Percentiles rank a stretch among this genome's conserved stretches.
phyloP scores from a whole-genome alignment of 2,329 filamentous ascomycete genomes.

The Cladophialophora bantiana region DNA sequence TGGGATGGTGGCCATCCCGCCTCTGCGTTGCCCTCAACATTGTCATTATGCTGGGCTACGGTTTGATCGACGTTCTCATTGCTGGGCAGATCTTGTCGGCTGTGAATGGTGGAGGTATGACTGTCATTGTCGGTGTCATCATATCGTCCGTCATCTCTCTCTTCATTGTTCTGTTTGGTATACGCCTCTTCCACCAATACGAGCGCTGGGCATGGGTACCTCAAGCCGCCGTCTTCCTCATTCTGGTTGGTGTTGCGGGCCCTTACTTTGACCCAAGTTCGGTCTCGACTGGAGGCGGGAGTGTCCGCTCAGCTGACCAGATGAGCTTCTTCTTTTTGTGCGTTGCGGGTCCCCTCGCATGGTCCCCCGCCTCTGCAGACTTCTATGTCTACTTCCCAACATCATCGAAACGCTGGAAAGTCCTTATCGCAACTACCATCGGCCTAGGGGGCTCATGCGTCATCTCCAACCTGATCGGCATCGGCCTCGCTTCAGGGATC shows the following conservation, averaged over 20 bases:
- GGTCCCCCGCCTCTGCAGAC: neutral
- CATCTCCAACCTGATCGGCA: neutral
- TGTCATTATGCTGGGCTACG: conserved; percentile 53
- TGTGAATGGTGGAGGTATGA: conserved; percentile 48
- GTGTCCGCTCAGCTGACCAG: too few relatives aligned
- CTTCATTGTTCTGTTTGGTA: conserved; percentile 50
- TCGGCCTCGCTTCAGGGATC: neutral
- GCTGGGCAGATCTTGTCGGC: conserved; percentile 53
- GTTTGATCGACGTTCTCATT: conserved; percentile 52
- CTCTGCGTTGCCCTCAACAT: conserved; percentile 51
- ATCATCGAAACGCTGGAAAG: neutral
- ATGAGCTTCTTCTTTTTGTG: neutral
- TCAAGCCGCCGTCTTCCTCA: conserved; percentile 41
- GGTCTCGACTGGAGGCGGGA: too few relatives aligned
- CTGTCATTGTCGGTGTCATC: conserved; percentile 49
- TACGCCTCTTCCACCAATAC: conserved; percentile 52
- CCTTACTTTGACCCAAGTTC: neutral
- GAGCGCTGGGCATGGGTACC: conserved; percentile 45
- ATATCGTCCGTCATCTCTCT: conserved; percentile 47
- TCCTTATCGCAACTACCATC: neutral
- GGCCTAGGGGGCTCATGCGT: neutral
- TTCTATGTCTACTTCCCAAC: neutral
- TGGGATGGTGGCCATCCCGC: conserved; percentile 54
- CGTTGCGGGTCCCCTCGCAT: neutral
- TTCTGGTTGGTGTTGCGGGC: neutral